These are phyloP conservation scores for Nicotiana noctiflora DNA, from an alignment of 257 asterid genomes.

Conservation along the genomic window DNA sequence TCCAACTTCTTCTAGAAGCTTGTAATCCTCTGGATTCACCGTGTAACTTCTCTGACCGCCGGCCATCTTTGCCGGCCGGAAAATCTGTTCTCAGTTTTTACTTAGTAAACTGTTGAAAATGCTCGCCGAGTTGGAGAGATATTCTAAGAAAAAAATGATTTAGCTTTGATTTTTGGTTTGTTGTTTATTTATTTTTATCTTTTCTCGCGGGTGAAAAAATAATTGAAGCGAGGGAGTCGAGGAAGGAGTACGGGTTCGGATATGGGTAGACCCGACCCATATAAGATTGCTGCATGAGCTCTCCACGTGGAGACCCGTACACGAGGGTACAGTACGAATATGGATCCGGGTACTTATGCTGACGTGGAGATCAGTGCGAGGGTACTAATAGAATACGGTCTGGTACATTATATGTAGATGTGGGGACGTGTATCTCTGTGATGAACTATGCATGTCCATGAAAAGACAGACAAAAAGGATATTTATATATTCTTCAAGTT, in stretches of 20 bases:
- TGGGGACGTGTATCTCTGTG: too few species aligned
- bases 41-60: conserved; percentile 46
- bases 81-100: neutral
- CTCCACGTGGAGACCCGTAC: neutral
- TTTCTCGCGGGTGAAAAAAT: neutral
- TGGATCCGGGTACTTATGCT: conserved; percentile 9
- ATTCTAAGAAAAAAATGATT: neutral
- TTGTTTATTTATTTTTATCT: neutral
- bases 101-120: neutral
- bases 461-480: too few species aligned
- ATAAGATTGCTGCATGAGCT: neutral
- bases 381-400: too few species aligned
- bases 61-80: conserved; percentile 15
- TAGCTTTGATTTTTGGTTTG: neutral
- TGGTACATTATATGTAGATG: too few species aligned
- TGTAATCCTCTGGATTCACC: conserved; percentile 60
- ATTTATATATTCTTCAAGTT: too few species aligned
- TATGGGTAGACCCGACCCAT: neutral
- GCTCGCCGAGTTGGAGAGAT: too few species aligned
- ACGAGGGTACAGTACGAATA: neutral
- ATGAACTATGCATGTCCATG: too few species aligned
- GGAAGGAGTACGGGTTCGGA: neutral
- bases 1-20: conserved; percentile 89
- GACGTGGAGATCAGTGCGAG: neutral
- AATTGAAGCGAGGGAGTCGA: neutral